Base-by-base conservation (phyloP, 495 filamentous ascomycete species). In the Schizothecium vesticola region DNA sequence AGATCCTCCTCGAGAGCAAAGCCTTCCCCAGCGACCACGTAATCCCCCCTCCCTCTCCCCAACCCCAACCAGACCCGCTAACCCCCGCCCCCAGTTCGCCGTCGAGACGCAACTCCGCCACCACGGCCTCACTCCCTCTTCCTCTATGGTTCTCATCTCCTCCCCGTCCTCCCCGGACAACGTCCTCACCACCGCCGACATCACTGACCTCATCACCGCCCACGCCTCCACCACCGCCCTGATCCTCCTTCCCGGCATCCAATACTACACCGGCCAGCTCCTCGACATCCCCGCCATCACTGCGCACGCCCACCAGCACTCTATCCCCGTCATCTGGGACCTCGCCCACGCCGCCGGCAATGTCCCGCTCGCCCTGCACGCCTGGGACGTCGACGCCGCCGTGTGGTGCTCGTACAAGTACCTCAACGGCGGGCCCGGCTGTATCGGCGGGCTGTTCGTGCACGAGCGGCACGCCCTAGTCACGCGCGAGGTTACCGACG, bases 371-470 rank as follows among this genome's bases (percentile, higher is more conserved):
- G 79, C 83, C 24, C 85, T 99, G 25, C 92, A 97, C 77, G 90
- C 92, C 73, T 98, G 96, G 96, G 86, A 93, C 64, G 94, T 97
- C 28, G 95, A 99, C 78, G 96, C 96, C 67, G 93, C 95, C 3
- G 91, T 85, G n/a, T 99, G 95, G 95, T 99, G 95, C 78, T 91
- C 85, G 61, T 99, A 99, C 82, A 99, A 99, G 79, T 99, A 99
- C 76, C 84, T 99, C 67, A 97, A 97, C 75, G 86, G 87, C 63
- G 96, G 96, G 0, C 94, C 95, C 1, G 95, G 95, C 31, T 87
- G 87, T 28, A 96, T 96, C 73, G 94, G 87, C 22, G 93, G 91
- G 7, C 76, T 93, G 23, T 99, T 97, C 71, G 92, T 99, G 23
- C 92, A 99, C 76, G 86, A 90, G 59, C 85, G 82, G 60, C 88